Base-by-base conservation (phyloP, 2,329 filamentous ascomycete species). In the Cytospora piceae region DNA sequence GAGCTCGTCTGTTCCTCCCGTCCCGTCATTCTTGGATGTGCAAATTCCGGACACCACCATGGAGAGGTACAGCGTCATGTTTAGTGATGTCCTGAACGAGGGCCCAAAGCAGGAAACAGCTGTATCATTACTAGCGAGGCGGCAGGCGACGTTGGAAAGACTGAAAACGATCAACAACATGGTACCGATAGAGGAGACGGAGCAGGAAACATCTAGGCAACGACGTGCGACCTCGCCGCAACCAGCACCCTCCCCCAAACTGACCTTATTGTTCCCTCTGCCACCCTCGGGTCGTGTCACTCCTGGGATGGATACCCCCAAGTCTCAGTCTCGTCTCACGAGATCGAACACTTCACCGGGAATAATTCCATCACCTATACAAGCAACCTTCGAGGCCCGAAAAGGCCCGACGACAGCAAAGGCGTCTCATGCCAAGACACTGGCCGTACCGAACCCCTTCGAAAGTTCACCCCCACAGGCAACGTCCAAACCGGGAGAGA, bases 21-120 rank as follows among this genome's bases (percentile, higher is more conserved):
- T 74, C 12, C 77, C 79, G 2, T 63, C 61, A 7, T 76, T 90
- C 8, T 79, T 97, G 24, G 83, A 93, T 71, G 84, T 97, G 20
- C 87, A 94, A 61, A 95, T 97, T 65, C 94, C 94, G 0, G 85
- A 86, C 58, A 84, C 91, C 63, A 87, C 90, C 68, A 83, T 98
- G 83, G 94, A 97, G 74, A 83, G 94, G 58, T 98, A 97, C 71
- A 97, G 93, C 71, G 86, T 97, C 70, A 97, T 97, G 94, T 97
- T 98, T 73, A 87, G 89, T 63, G 86, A 85, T 46, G 82, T 97
- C 8, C 79, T 97, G 31, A 84, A 86, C 67, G 75, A 76, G 9
- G 75, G 76, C 39, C 67, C 66, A 6, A 70, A 69, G 63, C 58
- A 69, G 53, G 70, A 73, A 67, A 66, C 70, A 5, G 73, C 75